Conservation (phyloP, 495 filamentous ascomycete genomes). For the Talaromyces borbonicus region DNA sequence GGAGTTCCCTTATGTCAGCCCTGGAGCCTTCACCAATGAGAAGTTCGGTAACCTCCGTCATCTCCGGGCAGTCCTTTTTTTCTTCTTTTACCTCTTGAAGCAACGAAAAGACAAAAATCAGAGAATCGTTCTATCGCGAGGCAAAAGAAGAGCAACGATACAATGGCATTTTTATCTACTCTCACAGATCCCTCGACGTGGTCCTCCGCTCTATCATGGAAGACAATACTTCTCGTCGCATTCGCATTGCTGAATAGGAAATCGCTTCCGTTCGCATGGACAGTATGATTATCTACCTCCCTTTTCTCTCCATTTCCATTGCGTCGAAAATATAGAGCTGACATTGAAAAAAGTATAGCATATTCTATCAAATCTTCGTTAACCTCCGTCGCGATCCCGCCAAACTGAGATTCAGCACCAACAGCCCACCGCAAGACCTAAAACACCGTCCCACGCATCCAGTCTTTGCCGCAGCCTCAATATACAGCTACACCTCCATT, state of each 20-base stretch:
- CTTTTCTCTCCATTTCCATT: background rate
- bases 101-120: no score
- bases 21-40: no score
- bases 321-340: background rate
- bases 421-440: slow-evolving; percentile 21
- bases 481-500: slow-evolving; percentile 42
- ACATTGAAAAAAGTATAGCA: slow-evolving; percentile 1
- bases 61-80: no score
- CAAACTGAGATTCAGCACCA: slow-evolving; percentile 26
- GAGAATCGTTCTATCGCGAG: background rate
- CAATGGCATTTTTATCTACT: slow-evolving; percentile 4
- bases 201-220: slow-evolving; percentile 37
- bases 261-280: slow-evolving; percentile 52
- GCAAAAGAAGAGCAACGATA: background rate
- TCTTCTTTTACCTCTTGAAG: background rate
- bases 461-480: slow-evolving; percentile 46
- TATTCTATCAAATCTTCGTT: slow-evolving; percentile 30
- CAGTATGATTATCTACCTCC: slow-evolving; percentile 39
- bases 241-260: slow-evolving; percentile 52
- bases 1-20: no score
- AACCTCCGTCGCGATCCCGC: slow-evolving; percentile 39
- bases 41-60: no score
- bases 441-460: slow-evolving; percentile 30
- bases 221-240: slow-evolving; percentile 35
- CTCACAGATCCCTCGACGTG: slow-evolving; percentile 4